phyloP scores from a whole-genome alignment of 345 rosid genomes.

The Alliaria petiolata region DNA sequence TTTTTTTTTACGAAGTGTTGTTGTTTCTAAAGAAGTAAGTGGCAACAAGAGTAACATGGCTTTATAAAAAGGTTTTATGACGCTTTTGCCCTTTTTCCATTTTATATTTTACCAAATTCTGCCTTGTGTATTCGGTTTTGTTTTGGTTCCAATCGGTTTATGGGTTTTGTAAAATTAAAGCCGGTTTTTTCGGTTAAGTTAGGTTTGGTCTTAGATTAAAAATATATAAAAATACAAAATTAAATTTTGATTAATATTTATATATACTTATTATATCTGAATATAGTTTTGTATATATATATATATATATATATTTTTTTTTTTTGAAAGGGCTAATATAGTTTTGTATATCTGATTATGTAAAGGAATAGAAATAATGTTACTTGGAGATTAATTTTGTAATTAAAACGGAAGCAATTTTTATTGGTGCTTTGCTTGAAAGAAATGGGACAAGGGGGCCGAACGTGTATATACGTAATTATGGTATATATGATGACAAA shows the following conservation, averaged over 20 bases:
- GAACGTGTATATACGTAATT: slow-evolving; percentile 36
- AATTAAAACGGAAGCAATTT: not conserved
- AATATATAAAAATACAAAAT: too few relatives aligned
- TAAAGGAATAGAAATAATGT: not conserved
- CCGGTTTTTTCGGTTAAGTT: not conserved
- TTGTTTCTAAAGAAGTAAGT: not conserved
- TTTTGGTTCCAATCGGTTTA: too few relatives aligned
- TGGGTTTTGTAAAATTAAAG: too few relatives aligned
- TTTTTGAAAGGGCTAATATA: too few relatives aligned
- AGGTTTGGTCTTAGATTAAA: too few relatives aligned
- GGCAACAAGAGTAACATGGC: not conserved
- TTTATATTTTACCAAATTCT: not conserved
- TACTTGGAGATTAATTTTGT: slow-evolving; percentile 13
- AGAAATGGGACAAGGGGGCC: slow-evolving; percentile 35
- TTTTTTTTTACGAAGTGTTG: not conserved
- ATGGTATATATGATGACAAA: slow-evolving; percentile 33
- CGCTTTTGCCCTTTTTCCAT: slow-evolving; percentile 19
- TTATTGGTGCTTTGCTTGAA: slow-evolving; percentile 25
- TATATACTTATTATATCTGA: too few relatives aligned
- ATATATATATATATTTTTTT: too few relatives aligned
- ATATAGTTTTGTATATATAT: too few relatives aligned
- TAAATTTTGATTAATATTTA: too few relatives aligned
- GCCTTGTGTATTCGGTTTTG: too few relatives aligned
- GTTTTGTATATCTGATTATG: too few relatives aligned
- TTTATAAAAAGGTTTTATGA: slow-evolving; percentile 26